These are phyloP conservation scores for Lichtheimia corymbifera DNA, from an alignment of 371 early-diverging fungal species.

Conservation along the genomic window DNA sequence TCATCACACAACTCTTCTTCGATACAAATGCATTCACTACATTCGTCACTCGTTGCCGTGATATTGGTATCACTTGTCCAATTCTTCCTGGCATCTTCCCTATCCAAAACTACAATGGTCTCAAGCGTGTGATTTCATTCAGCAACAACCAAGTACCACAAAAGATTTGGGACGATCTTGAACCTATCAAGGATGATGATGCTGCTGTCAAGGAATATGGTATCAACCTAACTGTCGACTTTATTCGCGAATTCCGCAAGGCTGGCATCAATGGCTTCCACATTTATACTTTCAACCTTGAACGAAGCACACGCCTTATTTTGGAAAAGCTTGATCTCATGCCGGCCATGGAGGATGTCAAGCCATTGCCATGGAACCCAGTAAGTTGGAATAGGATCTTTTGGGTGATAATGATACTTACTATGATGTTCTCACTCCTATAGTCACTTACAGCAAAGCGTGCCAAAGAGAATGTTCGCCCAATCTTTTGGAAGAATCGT, in stretches of 20 bases:
- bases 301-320: constrained; percentile 81
- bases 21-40: constrained; percentile 81
- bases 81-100: constrained; percentile 96
- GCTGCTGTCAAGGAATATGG: constrained; percentile 94
- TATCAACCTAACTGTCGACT: constrained; percentile 81
- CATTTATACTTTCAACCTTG: constrained; percentile 91
- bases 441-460: constrained; percentile 71
- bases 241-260: constrained; percentile 69
- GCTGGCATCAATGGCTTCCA: constrained; percentile 77
- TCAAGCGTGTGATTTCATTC: constrained; percentile 83
- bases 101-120: constrained; percentile 87
- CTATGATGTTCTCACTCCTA: background rate
- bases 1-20: constrained; percentile 94
- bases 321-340: constrained; percentile 84
- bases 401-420: background rate
- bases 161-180: constrained; percentile 79
- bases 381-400: constrained; percentile 32
- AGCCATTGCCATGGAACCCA: constrained; percentile 93
- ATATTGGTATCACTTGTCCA: constrained; percentile 79
- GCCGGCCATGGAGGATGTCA: constrained; percentile 73
- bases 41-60: constrained; percentile 79
- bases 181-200: constrained; percentile 95
- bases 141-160: constrained; percentile 87
- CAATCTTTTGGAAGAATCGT: constrained; percentile 97
- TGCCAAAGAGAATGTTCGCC: constrained; percentile 93